Percentiles rank a stretch among this genome's conserved stretches.
Conservation (phyloP, 805 yeast genomes). For the Hanseniaspora vineae region DNA sequence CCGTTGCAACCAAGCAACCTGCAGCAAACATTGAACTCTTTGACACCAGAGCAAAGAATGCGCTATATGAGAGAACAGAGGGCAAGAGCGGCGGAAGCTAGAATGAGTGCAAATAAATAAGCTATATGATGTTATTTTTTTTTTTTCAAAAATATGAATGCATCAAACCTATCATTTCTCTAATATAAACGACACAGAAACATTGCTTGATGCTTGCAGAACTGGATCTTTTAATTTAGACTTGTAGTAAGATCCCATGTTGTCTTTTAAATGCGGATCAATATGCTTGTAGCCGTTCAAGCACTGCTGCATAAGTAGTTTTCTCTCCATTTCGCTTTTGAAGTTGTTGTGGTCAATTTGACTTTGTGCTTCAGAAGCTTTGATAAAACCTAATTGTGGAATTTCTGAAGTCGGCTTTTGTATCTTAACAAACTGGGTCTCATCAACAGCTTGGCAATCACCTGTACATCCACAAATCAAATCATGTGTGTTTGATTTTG, state of each 20-base stretch:
- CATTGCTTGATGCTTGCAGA: slow-evolving; percentile 1
- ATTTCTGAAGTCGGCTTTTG: slow-evolving; percentile 10
- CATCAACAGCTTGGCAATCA: slow-evolving; percentile 28
- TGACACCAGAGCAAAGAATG: slow-evolving; percentile 62
- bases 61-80: slow-evolving; percentile 85
- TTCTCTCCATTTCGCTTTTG: slow-evolving; percentile 19
- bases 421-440: slow-evolving; percentile 2
- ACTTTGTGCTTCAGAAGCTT: slow-evolving; percentile 36
- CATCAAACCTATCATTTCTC: too few relatives aligned
- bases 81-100: slow-evolving; percentile 92
- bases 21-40: slow-evolving; percentile 40
- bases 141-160: too few relatives aligned
- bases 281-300: slow-evolving; percentile 51
- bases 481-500: slow-evolving; percentile 65
- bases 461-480: slow-evolving; percentile 56
- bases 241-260: slow-evolving; percentile 1
- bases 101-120: slow-evolving; percentile 31
- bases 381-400: slow-evolving; percentile 11
- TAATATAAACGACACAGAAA: slow-evolving; percentile 2
- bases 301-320: slow-evolving; percentile 40
- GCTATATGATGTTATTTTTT: too few relatives aligned
- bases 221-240: slow-evolving; percentile 3
- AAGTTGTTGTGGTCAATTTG: slow-evolving; percentile 13
- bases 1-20: slow-evolving; percentile 13
- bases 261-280: slow-evolving; percentile 28